Conservation (phyloP, 1,284 basidiomycete species). For the Malassezia brasiliensis region DNA sequence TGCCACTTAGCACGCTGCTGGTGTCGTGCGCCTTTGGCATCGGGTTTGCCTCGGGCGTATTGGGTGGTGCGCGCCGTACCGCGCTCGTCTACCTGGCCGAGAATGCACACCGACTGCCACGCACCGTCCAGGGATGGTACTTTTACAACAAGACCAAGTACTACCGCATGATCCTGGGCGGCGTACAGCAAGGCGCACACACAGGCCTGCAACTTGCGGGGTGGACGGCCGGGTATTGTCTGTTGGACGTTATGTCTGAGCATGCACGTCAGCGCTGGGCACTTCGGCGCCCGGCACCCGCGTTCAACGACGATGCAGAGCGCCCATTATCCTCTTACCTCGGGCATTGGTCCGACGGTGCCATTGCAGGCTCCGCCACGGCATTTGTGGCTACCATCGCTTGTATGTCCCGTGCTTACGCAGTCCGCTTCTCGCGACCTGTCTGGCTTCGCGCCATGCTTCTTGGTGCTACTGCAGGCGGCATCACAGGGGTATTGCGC, state of each 20-base stretch:
- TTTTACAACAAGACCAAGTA: slow-evolving; percentile 49
- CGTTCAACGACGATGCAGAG: no score
- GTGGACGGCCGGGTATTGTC: slow-evolving; percentile 33
- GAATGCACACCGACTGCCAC: slow-evolving; percentile 42
- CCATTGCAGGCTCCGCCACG: slow-evolving; percentile 25
- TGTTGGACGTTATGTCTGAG: slow-evolving; percentile 23
- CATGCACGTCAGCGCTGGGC: neutral
- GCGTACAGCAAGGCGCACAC: slow-evolving; percentile 26
- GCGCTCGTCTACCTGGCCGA: slow-evolving; percentile 43
- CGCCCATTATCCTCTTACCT: neutral
- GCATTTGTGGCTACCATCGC: slow-evolving; percentile 20
- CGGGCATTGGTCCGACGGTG: slow-evolving; percentile 37
- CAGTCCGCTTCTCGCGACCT: slow-evolving; percentile 8
- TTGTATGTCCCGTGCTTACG: slow-evolving; percentile 17
- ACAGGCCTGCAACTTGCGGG: slow-evolving; percentile 26
- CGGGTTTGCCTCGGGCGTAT: slow-evolving; percentile 34
- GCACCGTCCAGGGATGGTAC: slow-evolving; percentile 48
- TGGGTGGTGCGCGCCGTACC: slow-evolving; percentile 26
- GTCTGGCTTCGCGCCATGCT: slow-evolving; percentile 9
- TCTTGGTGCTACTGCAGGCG: slow-evolving; percentile 13
- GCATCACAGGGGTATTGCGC: slow-evolving; percentile 10
- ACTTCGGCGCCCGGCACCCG: no score
- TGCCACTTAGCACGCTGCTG: slow-evolving; percentile 16
- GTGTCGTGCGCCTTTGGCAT: slow-evolving; percentile 24
- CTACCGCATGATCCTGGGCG: slow-evolving; percentile 39